Evolutionary conservation across 345 rosid genomes (phyloP), one percentile per base, ranked within the genome.

Genomic region (Erucastrum elatum): DNA sequence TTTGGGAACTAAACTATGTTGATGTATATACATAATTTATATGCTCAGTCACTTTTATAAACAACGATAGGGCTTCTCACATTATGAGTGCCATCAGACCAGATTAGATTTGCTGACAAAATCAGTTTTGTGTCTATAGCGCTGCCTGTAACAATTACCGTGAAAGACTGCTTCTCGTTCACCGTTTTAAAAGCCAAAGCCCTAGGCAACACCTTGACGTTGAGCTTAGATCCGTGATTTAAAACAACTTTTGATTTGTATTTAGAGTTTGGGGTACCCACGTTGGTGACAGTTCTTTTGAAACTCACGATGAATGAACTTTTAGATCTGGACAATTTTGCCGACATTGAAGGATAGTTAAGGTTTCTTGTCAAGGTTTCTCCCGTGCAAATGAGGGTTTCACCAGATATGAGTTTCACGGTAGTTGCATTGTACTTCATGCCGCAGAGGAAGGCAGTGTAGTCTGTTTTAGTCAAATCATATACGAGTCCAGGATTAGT

Each of bases 231-330:
- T 33, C 68, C 68, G 0, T 16, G 0, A 53, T 41, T 59, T 13
- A 30, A 30, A 0, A 69, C 67, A 15, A 85, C 59, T 4, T 72
- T 13, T 17, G 80, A 84, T 44, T 30, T 86, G 82, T 90, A 90
- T 56, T 39, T 83, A 10, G 90, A 85, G 70, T 76, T 81, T 8
- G 80, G 70, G 0, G 41, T 13, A 1, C 93, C 90, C n/a, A 87
- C 90, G 56, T 90, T 90, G 11, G 90, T 88, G 6, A 88, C 86
- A 13, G 87, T 86, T 76, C 92, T 76, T 30, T 49, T 74, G 30
- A 90, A 84, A 8, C 2, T 26, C 7, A 82, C 6, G 0, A 27
- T 70, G 77, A 86, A 82, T 11, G 74, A 0, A 33, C 30, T 58
- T 5, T 58, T 10, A 15, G 66, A 11, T 58, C 33, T 39, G 2